Evolutionary conservation across 441 rosid species (phyloP).

Genomic region (Jatropha multifida): DNA sequence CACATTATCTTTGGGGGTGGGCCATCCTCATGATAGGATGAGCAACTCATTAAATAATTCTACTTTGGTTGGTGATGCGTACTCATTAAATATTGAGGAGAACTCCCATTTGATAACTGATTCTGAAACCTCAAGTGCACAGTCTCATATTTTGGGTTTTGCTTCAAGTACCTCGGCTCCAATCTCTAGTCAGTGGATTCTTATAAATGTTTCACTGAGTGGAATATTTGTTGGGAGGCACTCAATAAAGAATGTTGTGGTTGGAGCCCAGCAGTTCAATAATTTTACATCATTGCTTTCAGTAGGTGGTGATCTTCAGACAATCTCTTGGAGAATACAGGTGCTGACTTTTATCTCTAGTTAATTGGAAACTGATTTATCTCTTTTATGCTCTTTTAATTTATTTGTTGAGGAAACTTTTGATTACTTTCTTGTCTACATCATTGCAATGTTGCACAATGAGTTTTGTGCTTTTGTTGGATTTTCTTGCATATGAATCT

Average conservation of each 20-base stretch:
- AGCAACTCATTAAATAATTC: conserved; percentile 35
- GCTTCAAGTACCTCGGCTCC: conserved; percentile 36
- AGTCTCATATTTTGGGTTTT: conserved; percentile 39
- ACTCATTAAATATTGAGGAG: conserved; percentile 26
- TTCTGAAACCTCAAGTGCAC: conserved; percentile 35
- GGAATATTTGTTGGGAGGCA: conserved; percentile 55
- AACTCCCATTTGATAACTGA: conserved; percentile 35
- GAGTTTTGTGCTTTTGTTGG: conserved; percentile 1
- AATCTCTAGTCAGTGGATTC: conserved; percentile 44
- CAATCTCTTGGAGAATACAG: conserved; percentile 59
- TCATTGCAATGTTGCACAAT: conserved; percentile 5
- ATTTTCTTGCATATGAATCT: conserved; percentile 12
- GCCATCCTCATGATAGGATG: conserved; percentile 37
- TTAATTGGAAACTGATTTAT: conserved; percentile 14
- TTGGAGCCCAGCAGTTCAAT: conserved; percentile 50
- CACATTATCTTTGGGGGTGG: conserved; percentile 46
- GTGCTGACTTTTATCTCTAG: conserved; percentile 40
- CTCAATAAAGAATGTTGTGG: conserved; percentile 50
- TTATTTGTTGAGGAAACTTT: conserved; percentile 14
- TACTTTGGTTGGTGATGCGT: conserved; percentile 24
- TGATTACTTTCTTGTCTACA: not conserved
- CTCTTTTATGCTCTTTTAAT: conserved; percentile 16
- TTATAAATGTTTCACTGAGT: conserved; percentile 44
- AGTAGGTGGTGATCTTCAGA: conserved; percentile 56
- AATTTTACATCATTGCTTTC: conserved; percentile 61